phyloP scores from a whole-genome alignment of 495 filamentous ascomycete genomes.

The Tuber microsphaerosporum region DNA sequence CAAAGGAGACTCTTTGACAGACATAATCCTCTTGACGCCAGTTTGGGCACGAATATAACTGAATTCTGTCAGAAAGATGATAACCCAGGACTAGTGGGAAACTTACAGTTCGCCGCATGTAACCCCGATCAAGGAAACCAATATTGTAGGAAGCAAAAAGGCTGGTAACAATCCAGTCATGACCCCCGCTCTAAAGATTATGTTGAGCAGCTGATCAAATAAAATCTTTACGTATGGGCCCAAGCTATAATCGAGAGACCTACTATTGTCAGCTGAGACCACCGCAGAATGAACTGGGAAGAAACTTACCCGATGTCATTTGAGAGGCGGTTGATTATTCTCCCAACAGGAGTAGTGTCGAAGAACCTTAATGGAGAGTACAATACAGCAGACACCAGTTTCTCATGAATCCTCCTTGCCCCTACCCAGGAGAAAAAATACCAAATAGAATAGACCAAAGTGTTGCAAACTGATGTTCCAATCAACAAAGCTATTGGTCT shows the following conservation, averaged over 20 bases:
- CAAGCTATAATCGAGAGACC: constrained; percentile 24
- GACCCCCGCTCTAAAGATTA: constrained; percentile 42
- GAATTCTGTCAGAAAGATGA: background rate
- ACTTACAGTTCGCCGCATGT: constrained; percentile 42
- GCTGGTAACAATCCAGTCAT: constrained; percentile 44
- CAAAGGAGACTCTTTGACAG: constrained; percentile 44
- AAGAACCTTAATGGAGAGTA: constrained; percentile 49
- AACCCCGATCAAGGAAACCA: constrained; percentile 43
- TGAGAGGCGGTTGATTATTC: constrained; percentile 51
- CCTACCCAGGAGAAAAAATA: constrained; percentile 47
- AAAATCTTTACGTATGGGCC: constrained; percentile 27
- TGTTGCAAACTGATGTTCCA: constrained; percentile 40
- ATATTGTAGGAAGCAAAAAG: constrained; percentile 43
- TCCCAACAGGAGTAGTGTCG: constrained; percentile 49
- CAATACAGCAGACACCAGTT: constrained; percentile 46
- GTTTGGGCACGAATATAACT: constrained; percentile 42
- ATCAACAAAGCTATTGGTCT: constrained; percentile 43
- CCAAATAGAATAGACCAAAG: constrained; percentile 39
- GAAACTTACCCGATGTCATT: constrained; percentile 47
- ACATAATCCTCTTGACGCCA: constrained; percentile 43
- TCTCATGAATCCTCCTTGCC: constrained; percentile 46
- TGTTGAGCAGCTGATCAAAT: constrained; percentile 27
- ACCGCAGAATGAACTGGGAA: constrained; percentile 39
- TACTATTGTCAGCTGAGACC: constrained; percentile 23
- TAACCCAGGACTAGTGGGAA: background rate